Evolutionary conservation across 2,329 filamentous ascomycete species (phyloP), one percentile per base, ranked within the genome.

Genomic region (Xylariaceae sp.): DNA sequence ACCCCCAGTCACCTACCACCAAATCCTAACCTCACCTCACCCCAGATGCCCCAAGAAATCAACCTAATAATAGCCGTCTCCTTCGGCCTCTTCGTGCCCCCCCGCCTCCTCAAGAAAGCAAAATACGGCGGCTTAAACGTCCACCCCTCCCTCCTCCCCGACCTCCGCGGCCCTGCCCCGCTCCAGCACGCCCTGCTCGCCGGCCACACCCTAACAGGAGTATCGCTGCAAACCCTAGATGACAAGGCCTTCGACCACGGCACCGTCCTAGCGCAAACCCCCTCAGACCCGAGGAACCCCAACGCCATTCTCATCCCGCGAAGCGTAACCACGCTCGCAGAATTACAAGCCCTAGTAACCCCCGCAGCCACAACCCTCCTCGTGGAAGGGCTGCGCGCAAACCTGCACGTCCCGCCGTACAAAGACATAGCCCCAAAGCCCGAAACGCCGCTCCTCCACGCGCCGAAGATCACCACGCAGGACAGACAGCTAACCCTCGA

Each of bases 21-120:
- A 37, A 41, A 44, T 26, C 16, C 32, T 19, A 12, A 18, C 45
- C 49, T 39, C 36, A 7, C 16, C 4, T 18, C 10, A 37, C n/a
- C n/a, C n/a, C n/a, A 86, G 78, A 78, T 85, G 32, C 85, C 86
- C 0, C 65, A 67, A 41, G 66, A 74, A 2, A 83, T 84, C 61
- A 91, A 96, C 68, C 76, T 99, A 54, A 80, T 99, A 61, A 77
- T 97, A 43, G 92, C 92, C 45, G 94, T 97, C 4, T 97, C 94
- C 0, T 99, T 97, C 71, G 94, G 94, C 2, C 80, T 96, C 7
- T 87, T 96, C 57, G 85, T 99, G 1, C 94, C 94, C 0, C 78
- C 80, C 0, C 80, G 89, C 4, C 83, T 97, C 15, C 76, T 99
- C 19, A 74, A 74, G 19, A 73, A 73, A 1, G 82, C 88, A 21